These are phyloP conservation scores for Rhododendron henanense DNA, from an alignment of 148 eudicot genomes.

Conservation along the genomic window DNA sequence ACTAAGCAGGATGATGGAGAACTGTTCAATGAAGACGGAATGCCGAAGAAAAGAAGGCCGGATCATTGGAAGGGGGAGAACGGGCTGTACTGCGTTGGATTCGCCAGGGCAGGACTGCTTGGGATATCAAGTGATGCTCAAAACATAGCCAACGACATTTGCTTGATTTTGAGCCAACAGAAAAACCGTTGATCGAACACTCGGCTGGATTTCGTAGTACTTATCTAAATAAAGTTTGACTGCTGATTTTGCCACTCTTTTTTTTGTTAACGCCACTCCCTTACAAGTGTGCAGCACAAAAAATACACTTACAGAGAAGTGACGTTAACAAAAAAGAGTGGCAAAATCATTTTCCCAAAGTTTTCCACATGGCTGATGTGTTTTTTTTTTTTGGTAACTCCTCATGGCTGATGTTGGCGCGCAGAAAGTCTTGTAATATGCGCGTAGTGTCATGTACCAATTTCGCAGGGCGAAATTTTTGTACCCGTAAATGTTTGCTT, in stretches of 20 bases:
- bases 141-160: constrained; percentile 22
- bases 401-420: not conserved
- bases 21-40: constrained; percentile 24
- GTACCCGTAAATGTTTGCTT: not conserved
- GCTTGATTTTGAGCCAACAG: not conserved
- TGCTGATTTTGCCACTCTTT: too few species aligned
- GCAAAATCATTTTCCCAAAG: too few species aligned
- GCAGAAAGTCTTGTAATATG: not conserved
- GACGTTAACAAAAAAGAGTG: too few species aligned
- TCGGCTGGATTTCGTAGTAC: not conserved
- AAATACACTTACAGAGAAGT: too few species aligned
- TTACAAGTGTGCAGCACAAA: too few species aligned
- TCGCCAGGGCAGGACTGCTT: constrained; percentile 20
- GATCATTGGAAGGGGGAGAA: constrained; percentile 35
- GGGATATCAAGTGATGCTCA: constrained; percentile 32
- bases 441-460: not conserved
- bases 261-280: too few species aligned
- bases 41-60: constrained; percentile 7
- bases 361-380: too few species aligned
- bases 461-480: not conserved
- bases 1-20: constrained; percentile 22
- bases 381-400: too few species aligned
- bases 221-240: not conserved
- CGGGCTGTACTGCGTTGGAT: constrained; percentile 34
- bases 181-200: not conserved